Percentiles rank a stretch among this genome's conserved stretches.
Conservation (phyloP, 116 monocot genomes). For the Cymodocea nodosa region DNA sequence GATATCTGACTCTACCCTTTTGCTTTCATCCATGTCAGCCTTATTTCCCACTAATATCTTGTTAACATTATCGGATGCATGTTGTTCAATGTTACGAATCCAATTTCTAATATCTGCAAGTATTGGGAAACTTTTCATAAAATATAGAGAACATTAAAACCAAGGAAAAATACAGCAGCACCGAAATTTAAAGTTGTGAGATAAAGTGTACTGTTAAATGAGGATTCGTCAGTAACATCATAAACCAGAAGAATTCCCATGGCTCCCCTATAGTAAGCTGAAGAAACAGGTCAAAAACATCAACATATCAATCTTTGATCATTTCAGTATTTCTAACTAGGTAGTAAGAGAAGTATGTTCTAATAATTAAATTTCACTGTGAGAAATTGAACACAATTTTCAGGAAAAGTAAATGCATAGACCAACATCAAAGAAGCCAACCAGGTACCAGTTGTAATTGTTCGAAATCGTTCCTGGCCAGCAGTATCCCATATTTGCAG, state of each 20-base stretch:
- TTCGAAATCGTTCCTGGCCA: constrained; percentile 88
- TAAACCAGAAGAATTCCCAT: constrained; percentile 95
- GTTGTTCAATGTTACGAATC: constrained; percentile 60
- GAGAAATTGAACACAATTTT: too few relatives aligned
- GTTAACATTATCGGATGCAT: constrained; percentile 69
- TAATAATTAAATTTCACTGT: too few relatives aligned
- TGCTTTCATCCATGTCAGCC: constrained; percentile 72
- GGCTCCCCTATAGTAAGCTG: constrained; percentile 86
- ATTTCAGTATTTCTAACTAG: too few relatives aligned
- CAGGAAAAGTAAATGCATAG: not conserved
- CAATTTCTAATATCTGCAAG: constrained; percentile 49
- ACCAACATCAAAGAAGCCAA: not conserved
- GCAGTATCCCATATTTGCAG: constrained; percentile 98
- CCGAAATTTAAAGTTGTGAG: not conserved
- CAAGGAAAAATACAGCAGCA: not conserved
- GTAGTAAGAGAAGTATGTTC: too few relatives aligned
- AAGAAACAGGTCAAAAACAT: not conserved
- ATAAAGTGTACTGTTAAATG: constrained; percentile 59
- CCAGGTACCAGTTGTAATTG: constrained; percentile 76
- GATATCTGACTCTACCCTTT: constrained; percentile 24
- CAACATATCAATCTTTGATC: too few relatives aligned
- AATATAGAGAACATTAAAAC: not conserved
- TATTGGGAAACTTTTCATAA: not conserved
- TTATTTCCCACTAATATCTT: constrained; percentile 72
- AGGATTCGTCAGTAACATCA: constrained; percentile 86